Evolutionary conservation across 2,329 filamentous ascomycete species (phyloP), one percentile per base, ranked within the genome.

Genomic region (Alternaria sp.): DNA sequence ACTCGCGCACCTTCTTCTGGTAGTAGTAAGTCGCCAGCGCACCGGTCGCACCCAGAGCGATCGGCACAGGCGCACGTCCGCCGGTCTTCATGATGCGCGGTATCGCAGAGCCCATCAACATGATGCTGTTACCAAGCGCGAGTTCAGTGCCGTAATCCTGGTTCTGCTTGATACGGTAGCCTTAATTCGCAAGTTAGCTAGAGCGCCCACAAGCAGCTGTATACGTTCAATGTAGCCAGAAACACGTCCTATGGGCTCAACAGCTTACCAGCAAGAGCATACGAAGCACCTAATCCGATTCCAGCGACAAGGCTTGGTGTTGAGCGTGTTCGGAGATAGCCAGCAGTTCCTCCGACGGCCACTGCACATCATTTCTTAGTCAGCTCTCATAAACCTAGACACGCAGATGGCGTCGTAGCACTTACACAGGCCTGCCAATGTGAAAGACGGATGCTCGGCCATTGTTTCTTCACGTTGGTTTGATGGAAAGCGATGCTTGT

Each of bases 391-490:
- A 37, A 44, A 9, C 9, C 11, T 2, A 11, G 6, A 37, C 26
- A 14, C 12, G 14, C 41, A 21, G 9, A 45, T 37, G 8, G 15
- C 26, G 25, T 25, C 28, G 20, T 11, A 1, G 1, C 14, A 47
- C 71, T 67, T 69, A 75, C 73, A 55, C 14, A 75, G 68, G 21
- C 71, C 73, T 25, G 73, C 72, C 18, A 75, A 68, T 5, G 73
- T 74, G 46, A 75, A 75, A 9, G 73, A 75, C 3, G 73, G 73
- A 51, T 75, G 73, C 47, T 75, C 72, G 21, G 73, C 73, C 73
- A 75, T 75, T 15, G 26, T n/a, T 23, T 51, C n/a, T 14, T 37
- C 9, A 21, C 18, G 51, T 37, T 37, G 25, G 15, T 6, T 21
- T 23, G 54, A 61, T 63, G 56, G 18, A 26, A 18, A 20, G 28